Evolutionary conservation across 2,329 filamentous ascomycete species (phyloP).

Genomic region (Diaporthe sp.): DNA sequence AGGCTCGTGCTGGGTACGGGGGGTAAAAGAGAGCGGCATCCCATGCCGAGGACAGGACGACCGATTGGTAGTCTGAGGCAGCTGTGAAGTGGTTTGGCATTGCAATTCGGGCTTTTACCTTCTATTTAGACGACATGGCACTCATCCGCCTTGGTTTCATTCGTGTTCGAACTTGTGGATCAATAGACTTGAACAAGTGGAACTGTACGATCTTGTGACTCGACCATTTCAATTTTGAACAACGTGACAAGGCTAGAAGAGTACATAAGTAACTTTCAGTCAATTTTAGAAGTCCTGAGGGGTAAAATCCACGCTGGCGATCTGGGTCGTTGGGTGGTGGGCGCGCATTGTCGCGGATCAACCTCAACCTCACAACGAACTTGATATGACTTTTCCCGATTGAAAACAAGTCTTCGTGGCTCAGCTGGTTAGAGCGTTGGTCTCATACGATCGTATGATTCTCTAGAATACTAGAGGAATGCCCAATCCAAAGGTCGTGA

Average conservation of each 20-base stretch:
- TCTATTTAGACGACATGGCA: neutral
- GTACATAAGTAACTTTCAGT: neutral
- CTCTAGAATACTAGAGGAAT: slow-evolving; percentile 7
- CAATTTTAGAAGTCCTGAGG: neutral
- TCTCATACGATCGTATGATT: slow-evolving; percentile 48
- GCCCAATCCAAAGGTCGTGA: slow-evolving; percentile 53
- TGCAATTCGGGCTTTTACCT: neutral
- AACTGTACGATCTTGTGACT: no score
- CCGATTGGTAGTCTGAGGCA: neutral
- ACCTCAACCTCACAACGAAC: fast-evolving
- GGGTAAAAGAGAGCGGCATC: neutral
- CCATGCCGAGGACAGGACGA: neutral
- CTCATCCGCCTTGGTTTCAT: neutral
- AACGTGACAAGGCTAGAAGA: no score
- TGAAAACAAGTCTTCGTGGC: slow-evolving; percentile 48
- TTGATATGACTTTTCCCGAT: fast-evolving
- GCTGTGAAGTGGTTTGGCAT: neutral
- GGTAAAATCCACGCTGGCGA: no score
- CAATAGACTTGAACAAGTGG: neutral
- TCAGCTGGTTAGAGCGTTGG: slow-evolving; percentile 57
- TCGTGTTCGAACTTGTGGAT: neutral
- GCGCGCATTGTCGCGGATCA: fast-evolving
- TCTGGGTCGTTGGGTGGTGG: neutral
- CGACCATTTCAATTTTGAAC: no score
- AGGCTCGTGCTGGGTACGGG: slow-evolving; percentile 20